Evolutionary conservation across 352 stramenopile species (phyloP).

Genomic region (Pythium phragmitis): DNA sequence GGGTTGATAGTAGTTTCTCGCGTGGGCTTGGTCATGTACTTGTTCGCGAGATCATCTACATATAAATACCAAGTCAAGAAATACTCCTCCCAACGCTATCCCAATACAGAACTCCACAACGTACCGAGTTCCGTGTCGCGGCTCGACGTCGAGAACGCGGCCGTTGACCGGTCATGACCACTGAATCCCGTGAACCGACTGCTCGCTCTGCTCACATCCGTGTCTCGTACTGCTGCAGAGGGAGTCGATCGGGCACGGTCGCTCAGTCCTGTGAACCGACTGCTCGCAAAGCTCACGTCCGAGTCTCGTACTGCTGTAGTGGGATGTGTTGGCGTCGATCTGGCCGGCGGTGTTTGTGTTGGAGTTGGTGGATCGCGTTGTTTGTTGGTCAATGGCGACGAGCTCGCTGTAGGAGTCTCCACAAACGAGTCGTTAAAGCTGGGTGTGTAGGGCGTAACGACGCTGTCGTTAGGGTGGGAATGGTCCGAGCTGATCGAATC

Average conservation of each 20-base stretch:
- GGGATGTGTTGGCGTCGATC: neutral
- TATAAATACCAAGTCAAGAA: constrained; percentile 7
- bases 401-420: neutral
- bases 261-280: constrained; percentile 3
- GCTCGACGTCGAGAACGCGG: constrained; percentile 7
- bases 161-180: neutral
- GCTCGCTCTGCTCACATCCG: neutral
- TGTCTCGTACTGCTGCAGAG: neutral
- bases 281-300: neutral
- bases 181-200: constrained; percentile 1
- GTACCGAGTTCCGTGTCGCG: constrained; percentile 27
- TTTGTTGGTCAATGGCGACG: neutral
- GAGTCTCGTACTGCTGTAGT: neutral
- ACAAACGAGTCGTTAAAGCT: neutral
- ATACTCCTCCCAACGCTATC: neutral
- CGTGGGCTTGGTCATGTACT: constrained; percentile 17
- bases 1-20: neutral
- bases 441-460: constrained; percentile 1
- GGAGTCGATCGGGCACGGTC: neutral
- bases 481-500: constrained; percentile 30
- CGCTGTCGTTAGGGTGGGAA: constrained; percentile 1
- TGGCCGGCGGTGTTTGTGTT: no score
- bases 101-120: neutral
- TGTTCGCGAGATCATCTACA: constrained; percentile 23
- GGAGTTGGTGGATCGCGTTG: neutral